Conservation (phyloP, 176 grass and related monocot genomes). For the Poa pratensis region DNA sequence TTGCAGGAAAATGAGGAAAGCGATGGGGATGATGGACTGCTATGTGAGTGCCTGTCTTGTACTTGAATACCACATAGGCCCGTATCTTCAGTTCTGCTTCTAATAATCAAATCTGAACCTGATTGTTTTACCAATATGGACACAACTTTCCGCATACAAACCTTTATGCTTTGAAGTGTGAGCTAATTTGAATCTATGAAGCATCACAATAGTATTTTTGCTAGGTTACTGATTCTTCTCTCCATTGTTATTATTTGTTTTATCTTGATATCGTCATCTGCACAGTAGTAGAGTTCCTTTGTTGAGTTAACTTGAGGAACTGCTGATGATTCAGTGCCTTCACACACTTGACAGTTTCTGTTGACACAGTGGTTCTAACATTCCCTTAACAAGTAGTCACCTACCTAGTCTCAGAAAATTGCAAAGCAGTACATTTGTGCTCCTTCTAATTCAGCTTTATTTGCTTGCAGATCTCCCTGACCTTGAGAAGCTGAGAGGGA, state of each 20-base stretch:
- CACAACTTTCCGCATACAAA: neutral
- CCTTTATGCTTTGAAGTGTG: neutral
- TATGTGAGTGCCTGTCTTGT: conserved; percentile 69
- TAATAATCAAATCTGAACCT: conserved; percentile 4
- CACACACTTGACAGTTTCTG: neutral
- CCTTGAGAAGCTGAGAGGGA: conserved; percentile 90
- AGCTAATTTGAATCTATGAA: neutral
- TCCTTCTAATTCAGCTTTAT: conserved; percentile 19
- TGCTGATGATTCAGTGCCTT: neutral
- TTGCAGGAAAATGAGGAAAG: conserved; percentile 65
- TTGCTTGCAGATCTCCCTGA: conserved; percentile 91
- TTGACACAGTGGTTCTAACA: neutral
- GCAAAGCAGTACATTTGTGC: neutral
- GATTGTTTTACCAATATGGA: neutral
- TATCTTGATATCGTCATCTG: neutral
- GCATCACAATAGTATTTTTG: neutral
- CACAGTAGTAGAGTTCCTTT: neutral
- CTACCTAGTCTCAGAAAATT: neutral
- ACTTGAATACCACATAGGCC: neutral
- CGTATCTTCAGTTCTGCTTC: neutral
- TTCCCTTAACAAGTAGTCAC: neutral
- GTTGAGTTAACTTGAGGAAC: neutral
- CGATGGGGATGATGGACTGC: conserved; percentile 71
- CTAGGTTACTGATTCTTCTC: neutral
- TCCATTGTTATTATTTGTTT: conserved; percentile 17